Evolutionary conservation across 352 stramenopile species (phyloP).

Genomic region (Discostella stelligera): DNA sequence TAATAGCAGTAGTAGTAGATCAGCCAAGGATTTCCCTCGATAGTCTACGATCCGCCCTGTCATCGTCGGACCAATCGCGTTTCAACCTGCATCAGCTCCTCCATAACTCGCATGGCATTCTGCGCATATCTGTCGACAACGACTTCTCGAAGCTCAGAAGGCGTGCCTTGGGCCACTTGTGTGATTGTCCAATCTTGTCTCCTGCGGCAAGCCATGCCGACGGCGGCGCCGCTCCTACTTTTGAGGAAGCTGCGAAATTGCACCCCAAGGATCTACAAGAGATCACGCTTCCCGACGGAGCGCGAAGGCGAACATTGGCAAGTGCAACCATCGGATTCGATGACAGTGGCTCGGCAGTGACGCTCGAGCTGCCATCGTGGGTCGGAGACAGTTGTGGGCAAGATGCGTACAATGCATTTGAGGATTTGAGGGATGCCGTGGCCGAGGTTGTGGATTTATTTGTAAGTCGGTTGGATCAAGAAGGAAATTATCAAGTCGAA

Average conservation of each 20-base stretch:
- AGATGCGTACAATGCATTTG: slow-evolving; percentile 49
- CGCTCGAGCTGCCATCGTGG: slow-evolving; percentile 33
- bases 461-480: slow-evolving; percentile 47
- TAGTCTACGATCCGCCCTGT: slow-evolving; percentile 34
- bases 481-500: not conserved
- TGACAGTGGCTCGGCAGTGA: not conserved
- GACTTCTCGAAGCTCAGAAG: slow-evolving; percentile 8
- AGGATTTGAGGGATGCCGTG: slow-evolving; percentile 60
- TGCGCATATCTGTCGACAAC: slow-evolving; percentile 26
- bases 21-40: not conserved
- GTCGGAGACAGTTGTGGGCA: slow-evolving; percentile 48
- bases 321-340: slow-evolving; percentile 46
- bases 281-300: slow-evolving; percentile 30
- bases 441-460: slow-evolving; percentile 50
- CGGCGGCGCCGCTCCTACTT: not conserved
- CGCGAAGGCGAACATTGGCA: slow-evolving; percentile 29
- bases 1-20: too few relatives aligned
- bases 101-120: slow-evolving; percentile 25
- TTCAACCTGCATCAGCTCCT: slow-evolving; percentile 28
- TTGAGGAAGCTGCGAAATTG: not conserved
- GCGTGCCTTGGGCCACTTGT: slow-evolving; percentile 24
- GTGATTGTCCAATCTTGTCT: slow-evolving; percentile 14
- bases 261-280: slow-evolving; percentile 26
- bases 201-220: not conserved
- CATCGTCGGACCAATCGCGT: slow-evolving; percentile 43